Evolutionary conservation across 1,284 basidiomycete genomes (phyloP), one percentile per base, ranked within the genome.

Genomic region (Rhodotorula sp.): DNA sequence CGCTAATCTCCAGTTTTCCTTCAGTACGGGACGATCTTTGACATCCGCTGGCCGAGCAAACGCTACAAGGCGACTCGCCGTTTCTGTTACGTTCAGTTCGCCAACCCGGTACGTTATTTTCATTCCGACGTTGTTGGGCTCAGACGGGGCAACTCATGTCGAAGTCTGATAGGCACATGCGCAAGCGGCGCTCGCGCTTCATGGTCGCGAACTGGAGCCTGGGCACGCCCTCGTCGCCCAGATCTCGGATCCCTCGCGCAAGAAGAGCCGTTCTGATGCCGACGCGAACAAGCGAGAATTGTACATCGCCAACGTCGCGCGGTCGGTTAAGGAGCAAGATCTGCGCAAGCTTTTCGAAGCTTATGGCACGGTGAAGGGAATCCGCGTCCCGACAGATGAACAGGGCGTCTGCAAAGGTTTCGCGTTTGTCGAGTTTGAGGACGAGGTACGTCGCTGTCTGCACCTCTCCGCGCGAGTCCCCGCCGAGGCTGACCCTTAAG

Each of bases 11-110:
- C 29, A 6, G 7, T 5, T 16, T 29, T 3, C 7, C 39, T 43
- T 43, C 75, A 94, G 90, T 95, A 91, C 81, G 97, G 97, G 1
- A 86, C 86, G 8, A 87, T 99, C 64, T 92, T 99, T 71, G 93
- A 97, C 75, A 91, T 95, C 20, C 90, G 97, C 26, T 99, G 96
- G 97, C 97, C 97, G 10, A 97, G 93, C 83, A 95, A 95, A 80
- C 95, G 96, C 80, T 96, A 93, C 84, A 94, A 93, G 80, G 87
- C 85, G 66, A 90, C 90, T 1, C 85, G 97, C 39, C 86, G 97
- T 20, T 99, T 99, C 82, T 96, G 92, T 80, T 99, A 99, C 80
- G 85, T 99, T 3, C 95, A 97, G 76, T 97, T 87, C 80, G 90
- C 89, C 1, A 88, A 88, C 31, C 91, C 92, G 0, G 92, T 92